Conservation (phyloP, 805 yeast genomes). For the Myxozyma monticola region DNA sequence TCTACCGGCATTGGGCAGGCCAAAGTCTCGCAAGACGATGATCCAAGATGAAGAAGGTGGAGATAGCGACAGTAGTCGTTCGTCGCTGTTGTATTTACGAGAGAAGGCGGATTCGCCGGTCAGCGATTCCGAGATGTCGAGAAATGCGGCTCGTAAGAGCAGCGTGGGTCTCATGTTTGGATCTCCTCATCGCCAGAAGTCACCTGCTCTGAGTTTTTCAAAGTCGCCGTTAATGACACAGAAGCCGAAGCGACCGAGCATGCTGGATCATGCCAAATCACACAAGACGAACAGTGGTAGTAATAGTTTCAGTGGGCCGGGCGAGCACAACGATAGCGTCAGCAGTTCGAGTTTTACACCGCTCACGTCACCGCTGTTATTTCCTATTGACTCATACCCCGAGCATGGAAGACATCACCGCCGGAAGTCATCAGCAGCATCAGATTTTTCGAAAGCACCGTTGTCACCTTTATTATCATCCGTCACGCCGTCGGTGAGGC, state of each 20-base stretch:
- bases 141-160: conserved; percentile 13
- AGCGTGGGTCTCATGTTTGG: conserved; percentile 23
- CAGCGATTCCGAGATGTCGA: conserved; percentile 22
- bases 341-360: conserved; percentile 45
- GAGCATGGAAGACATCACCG: conserved; percentile 29
- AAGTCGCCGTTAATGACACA: conserved; percentile 22
- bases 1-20: conserved; percentile 8
- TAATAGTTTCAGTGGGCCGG: background rate
- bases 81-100: conserved; percentile 23
- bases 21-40: conserved; percentile 14
- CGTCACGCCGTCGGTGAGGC: conserved; percentile 54
- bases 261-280: background rate
- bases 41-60: conserved; percentile 25
- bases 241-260: conserved; percentile 4
- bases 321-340: background rate
- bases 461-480: conserved; percentile 78
- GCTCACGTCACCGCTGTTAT: conserved; percentile 57
- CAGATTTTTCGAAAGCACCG: conserved; percentile 55
- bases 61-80: conserved; percentile 30
- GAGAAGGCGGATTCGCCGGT: conserved; percentile 29
- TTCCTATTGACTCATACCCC: conserved; percentile 46
- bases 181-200: conserved; percentile 29
- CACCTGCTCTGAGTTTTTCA: conserved; percentile 23
- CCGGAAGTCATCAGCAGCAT: conserved; percentile 36
- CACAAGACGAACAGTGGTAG: background rate